These are phyloP conservation scores for Mercurialis annua DNA, from an alignment of 345 rosid genomes.

Conservation along the genomic window DNA sequence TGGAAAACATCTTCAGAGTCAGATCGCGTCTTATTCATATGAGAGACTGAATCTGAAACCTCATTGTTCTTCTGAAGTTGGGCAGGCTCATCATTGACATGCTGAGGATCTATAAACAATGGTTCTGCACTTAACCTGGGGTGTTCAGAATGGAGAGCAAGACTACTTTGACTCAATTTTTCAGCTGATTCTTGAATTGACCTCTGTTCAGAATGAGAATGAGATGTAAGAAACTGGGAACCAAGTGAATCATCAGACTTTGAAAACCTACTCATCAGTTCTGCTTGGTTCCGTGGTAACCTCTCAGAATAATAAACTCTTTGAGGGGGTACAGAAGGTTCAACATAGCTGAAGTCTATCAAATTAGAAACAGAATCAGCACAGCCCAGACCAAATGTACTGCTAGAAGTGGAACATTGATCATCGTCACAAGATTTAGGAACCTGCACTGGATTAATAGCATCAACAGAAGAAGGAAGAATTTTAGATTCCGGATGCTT, in stretches of 20 bases:
- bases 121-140: slow-evolving; percentile 29
- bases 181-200: slow-evolving; percentile 40
- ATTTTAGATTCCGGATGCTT: slow-evolving; percentile 34
- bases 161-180: slow-evolving; percentile 35
- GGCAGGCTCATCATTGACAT: slow-evolving; percentile 36
- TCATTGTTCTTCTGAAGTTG: slow-evolving; percentile 44
- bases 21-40: slow-evolving; percentile 35
- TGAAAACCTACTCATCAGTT: slow-evolving; percentile 57
- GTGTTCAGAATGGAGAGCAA: slow-evolving; percentile 48
- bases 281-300: slow-evolving; percentile 66
- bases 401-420: slow-evolving; percentile 36
- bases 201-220: slow-evolving; percentile 48
- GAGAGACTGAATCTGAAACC: slow-evolving; percentile 36
- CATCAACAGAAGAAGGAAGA: slow-evolving; percentile 39
- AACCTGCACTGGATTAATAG: slow-evolving; percentile 35
- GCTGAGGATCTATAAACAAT: slow-evolving; percentile 27
- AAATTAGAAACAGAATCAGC: slow-evolving; percentile 46
- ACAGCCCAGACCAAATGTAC: slow-evolving; percentile 34
- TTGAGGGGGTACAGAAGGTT: slow-evolving; percentile 42
- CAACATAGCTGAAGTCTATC: slow-evolving; percentile 48
- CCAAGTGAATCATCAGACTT: slow-evolving; percentile 74
- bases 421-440: slow-evolving; percentile 45
- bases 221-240: slow-evolving; percentile 57
- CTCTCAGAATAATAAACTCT: slow-evolving; percentile 72
- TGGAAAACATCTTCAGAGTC: slow-evolving; percentile 34